A percentile compares a stretch with the other conserved stretches of the same genome.
Conservation (phyloP, 140 eudicot genomes). For the Stevia rebaudiana region DNA sequence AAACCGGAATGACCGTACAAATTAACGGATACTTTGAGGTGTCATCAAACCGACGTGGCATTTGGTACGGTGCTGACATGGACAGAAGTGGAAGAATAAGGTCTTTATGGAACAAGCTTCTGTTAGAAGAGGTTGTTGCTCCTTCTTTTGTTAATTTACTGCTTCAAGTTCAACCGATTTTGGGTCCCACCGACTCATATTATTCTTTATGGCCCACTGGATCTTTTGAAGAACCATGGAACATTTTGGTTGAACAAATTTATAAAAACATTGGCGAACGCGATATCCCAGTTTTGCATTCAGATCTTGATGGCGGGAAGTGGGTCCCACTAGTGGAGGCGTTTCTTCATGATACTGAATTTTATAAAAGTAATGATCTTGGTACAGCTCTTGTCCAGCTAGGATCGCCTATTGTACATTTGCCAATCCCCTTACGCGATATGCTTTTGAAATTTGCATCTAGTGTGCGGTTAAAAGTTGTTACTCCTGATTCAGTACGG, state of each 20-base stretch:
- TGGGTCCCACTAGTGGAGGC: constrained; percentile 76
- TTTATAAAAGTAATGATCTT: constrained; percentile 52
- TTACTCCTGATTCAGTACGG: constrained; percentile 87
- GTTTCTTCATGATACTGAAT: constrained; percentile 70
- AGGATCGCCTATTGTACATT: constrained; percentile 67
- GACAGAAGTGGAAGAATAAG: constrained; percentile 97
- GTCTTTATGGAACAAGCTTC: constrained; percentile 91
- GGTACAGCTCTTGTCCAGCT: constrained; percentile 74
- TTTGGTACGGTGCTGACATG: constrained; percentile 99
- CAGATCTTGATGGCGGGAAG: constrained; percentile 76
- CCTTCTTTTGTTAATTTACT: constrained; percentile 60
- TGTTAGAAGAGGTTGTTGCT: constrained; percentile 84
- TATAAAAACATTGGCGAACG: constrained; percentile 52
- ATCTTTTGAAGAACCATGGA: constrained; percentile 97
- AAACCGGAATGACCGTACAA: constrained; percentile 83
- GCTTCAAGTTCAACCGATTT: constrained; percentile 55
- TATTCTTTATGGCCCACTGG: constrained; percentile 94
- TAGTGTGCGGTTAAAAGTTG: constrained; percentile 54
- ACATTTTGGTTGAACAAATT: constrained; percentile 63
- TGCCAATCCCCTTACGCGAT: constrained; percentile 53
- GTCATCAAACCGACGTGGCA: constrained; percentile 98
- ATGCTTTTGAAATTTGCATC: constrained; percentile 61
- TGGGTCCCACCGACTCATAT: constrained; percentile 62
- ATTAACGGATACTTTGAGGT: constrained; percentile 97
- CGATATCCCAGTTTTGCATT: constrained; percentile 68